phyloP scores from a whole-genome alignment of 768 basidiomycete species.

The Russula sp. region DNA sequence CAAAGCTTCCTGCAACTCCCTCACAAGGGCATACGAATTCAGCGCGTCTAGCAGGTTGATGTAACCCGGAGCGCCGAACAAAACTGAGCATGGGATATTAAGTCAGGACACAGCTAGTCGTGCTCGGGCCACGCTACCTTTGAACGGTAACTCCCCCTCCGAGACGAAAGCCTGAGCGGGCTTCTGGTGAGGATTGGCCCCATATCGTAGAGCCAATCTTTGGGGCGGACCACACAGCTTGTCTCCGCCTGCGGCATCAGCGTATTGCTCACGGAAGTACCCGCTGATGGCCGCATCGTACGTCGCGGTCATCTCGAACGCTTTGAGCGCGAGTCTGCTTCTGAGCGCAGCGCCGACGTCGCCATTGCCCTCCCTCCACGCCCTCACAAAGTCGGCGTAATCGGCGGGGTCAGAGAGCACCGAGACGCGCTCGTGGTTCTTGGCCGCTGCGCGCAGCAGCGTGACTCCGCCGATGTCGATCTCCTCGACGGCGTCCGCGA shows the following conservation, averaged over 20 bases:
- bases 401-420: slow-evolving; percentile 87
- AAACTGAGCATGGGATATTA: slow-evolving; percentile 42
- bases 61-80: slow-evolving; percentile 94
- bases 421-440: slow-evolving; percentile 92
- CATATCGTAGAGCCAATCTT: slow-evolving; percentile 83
- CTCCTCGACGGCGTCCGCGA: slow-evolving; percentile 92
- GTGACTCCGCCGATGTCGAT: slow-evolving; percentile 99
- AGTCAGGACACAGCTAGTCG: neutral
- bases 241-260: slow-evolving; percentile 67
- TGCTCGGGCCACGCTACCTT: slow-evolving; percentile 44
- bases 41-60: slow-evolving; percentile 98
- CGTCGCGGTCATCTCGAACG: slow-evolving; percentile 91
- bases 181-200: slow-evolving; percentile 98
- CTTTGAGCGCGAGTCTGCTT: slow-evolving; percentile 86
- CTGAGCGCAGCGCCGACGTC: slow-evolving; percentile 66
- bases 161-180: slow-evolving; percentile 95
- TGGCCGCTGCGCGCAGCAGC: slow-evolving; percentile 93
- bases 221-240: slow-evolving; percentile 67
- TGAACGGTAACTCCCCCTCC: slow-evolving; percentile 88
- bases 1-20: slow-evolving; percentile 85
- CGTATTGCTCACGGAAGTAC: slow-evolving; percentile 96
- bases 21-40: slow-evolving; percentile 94
- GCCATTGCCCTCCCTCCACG: slow-evolving; percentile 70
- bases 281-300: slow-evolving; percentile 95
- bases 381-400: slow-evolving; percentile 73